Percentiles rank a stretch among this genome's conserved stretches.
phyloP scores from a whole-genome alignment of 139 green algal species.

The Gonium pectorale region DNA sequence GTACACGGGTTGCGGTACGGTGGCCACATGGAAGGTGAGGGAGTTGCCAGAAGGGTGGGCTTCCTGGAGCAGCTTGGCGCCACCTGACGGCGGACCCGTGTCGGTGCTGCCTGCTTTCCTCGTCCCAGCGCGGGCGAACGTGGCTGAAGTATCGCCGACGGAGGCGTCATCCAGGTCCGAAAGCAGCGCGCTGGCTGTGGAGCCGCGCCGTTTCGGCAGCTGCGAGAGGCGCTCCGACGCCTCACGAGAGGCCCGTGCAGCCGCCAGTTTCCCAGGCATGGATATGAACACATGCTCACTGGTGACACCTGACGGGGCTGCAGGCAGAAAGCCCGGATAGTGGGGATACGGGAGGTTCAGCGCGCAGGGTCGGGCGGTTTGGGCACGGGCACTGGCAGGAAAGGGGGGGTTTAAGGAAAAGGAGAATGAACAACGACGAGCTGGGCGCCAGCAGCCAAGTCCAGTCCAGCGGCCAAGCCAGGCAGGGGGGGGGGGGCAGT shows the following conservation, averaged over 20 bases:
- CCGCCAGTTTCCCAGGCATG: slow-evolving; percentile 31
- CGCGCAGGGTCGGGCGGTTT: too few species aligned
- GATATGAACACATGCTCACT: slow-evolving; percentile 17
- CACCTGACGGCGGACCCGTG: too few species aligned
- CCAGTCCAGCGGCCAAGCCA: too few species aligned
- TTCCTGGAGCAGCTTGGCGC: not conserved
- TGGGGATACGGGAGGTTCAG: too few species aligned
- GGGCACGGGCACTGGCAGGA: too few species aligned
- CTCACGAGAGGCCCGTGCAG: slow-evolving; percentile 11
- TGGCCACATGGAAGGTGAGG: slow-evolving; percentile 12
- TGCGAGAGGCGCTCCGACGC: not conserved
- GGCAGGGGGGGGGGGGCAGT: too few species aligned
- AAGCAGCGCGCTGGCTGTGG: not conserved
- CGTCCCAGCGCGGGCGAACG: not conserved
- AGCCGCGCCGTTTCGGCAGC: not conserved
- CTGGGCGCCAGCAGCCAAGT: too few species aligned
- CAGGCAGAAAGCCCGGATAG: too few species aligned
- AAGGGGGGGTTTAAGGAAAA: too few species aligned
- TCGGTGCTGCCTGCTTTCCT: too few species aligned
- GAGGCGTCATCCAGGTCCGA: slow-evolving; percentile 21
- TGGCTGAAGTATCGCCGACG: not conserved
- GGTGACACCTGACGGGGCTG: not conserved
- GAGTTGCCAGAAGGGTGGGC: not conserved
- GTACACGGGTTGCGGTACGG: not conserved
- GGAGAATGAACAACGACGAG: too few species aligned